Evolutionary conservation across 2,329 filamentous ascomycete genomes (phyloP), one percentile per base, ranked within the genome.

Genomic region (Parastagonospora nodorum): DNA sequence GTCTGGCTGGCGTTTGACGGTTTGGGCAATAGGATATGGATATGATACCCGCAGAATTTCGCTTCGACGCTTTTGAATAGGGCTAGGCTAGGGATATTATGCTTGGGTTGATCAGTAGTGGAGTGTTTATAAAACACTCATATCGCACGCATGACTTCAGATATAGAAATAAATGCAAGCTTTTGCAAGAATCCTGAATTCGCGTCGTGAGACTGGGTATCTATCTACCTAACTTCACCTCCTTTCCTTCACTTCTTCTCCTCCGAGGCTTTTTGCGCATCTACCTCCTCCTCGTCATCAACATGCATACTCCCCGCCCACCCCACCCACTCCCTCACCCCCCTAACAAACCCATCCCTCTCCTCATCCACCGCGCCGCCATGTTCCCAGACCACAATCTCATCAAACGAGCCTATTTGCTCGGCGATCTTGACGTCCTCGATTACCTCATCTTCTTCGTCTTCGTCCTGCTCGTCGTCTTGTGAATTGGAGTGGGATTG

Each of bases 321-420:
- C 9, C 79, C 78, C 50, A 95, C 78, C 91, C 92, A 96, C 73
- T 96, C 92, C 59, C 87, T 82, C 37, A 96, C 77, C 0, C 88
- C 85, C 68, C 88, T 87, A 4, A 90, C 78, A 69, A 91, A 94
- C 1, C 82, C 78, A 73, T 96, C 90, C 5, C 76, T 75, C 27
- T 79, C 78, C 0, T 80, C 79, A 52, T 88, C 85, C 5, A 85
- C 85, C 42, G 84, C 63, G 1, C 76, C 73, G 60, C 94, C 92
- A 71, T 96, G 92, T 0, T 84, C 87, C 92, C 92, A 97, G n/a
- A 96, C 81, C 2, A 90, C 75, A 43, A 96, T 71, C 47, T 88
- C 80, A 6, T 91, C 84, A 67, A 97, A 97, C 12, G 80, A 80
- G 1, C 85, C 86, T 15, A 86, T 78, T 37, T 84, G 78, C 43